These are phyloP conservation scores for Glutinoglossum americanum DNA, from an alignment of 495 filamentous ascomycete genomes.

Conservation along the genomic window DNA sequence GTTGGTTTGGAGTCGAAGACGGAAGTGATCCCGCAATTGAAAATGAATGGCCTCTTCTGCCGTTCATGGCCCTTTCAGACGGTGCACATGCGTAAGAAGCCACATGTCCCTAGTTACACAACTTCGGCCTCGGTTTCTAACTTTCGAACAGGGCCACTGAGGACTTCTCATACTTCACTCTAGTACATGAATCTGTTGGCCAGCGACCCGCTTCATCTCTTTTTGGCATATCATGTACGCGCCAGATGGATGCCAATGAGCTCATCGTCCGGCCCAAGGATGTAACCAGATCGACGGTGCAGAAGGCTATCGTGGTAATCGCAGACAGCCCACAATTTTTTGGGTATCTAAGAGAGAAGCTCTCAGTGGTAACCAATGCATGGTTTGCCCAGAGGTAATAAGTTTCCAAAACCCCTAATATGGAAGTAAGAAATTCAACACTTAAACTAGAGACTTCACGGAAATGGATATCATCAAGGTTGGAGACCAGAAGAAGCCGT, in stretches of 20 bases:
- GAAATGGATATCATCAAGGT: slow-evolving; percentile 54
- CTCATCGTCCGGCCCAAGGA: slow-evolving; percentile 62
- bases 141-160: slow-evolving; percentile 43
- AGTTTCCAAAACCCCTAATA: neutral
- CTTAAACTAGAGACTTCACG: slow-evolving; percentile 36
- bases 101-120: slow-evolving; percentile 1
- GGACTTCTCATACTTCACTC: slow-evolving; percentile 97
- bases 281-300: slow-evolving; percentile 85
- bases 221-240: slow-evolving; percentile 88
- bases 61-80: slow-evolving; percentile 95
- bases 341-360: slow-evolving; percentile 42
- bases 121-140: neutral
- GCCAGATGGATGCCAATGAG: slow-evolving; percentile 64
- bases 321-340: slow-evolving; percentile 54
- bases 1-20: slow-evolving; percentile 65
- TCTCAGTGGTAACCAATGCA: slow-evolving; percentile 74
- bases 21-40: slow-evolving; percentile 59
- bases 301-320: slow-evolving; percentile 96
- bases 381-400: slow-evolving; percentile 91
- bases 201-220: slow-evolving; percentile 51
- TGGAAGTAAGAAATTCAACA: neutral
- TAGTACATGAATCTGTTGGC: slow-evolving; percentile 42
- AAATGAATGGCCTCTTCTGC: slow-evolving; percentile 81
- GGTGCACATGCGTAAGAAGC: slow-evolving; percentile 67
- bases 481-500: slow-evolving; percentile 9